These are phyloP conservation scores for Aspergillus aculeatinus DNA, from an alignment of 2,329 filamentous ascomycete genomes.

Conservation along the genomic window DNA sequence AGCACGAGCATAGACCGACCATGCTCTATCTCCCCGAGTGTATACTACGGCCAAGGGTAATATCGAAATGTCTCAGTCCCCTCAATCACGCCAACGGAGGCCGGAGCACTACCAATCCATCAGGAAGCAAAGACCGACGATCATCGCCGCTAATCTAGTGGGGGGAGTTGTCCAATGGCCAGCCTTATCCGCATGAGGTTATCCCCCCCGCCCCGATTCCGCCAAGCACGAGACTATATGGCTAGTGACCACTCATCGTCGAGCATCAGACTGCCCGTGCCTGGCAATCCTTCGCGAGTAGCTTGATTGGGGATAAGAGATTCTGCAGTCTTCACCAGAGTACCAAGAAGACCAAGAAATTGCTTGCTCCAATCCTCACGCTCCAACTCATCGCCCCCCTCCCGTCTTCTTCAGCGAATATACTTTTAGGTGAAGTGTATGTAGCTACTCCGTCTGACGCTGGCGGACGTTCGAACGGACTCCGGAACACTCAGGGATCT, in stretches of 20 bases:
- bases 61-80: not conserved
- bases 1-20: not conserved
- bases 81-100: not conserved
- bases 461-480: too few species aligned
- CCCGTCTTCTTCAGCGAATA: too few species aligned
- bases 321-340: too few species aligned
- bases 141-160: not conserved
- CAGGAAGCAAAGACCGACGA: not conserved
- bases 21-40: not conserved
- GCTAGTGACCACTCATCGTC: not conserved
- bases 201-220: conserved; percentile 3
- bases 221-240: not conserved
- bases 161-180: not conserved
- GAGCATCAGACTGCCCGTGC: not conserved
- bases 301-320: not conserved
- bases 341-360: too few species aligned
- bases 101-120: not conserved
- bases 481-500: too few species aligned
- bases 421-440: too few species aligned
- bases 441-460: too few species aligned
- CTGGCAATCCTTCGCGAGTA: not conserved
- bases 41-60: not conserved
- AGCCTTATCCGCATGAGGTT: not conserved
- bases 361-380: too few species aligned
- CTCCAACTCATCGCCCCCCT: too few species aligned